A percentile compares a stretch with the other conserved stretches of the same genome.
These are phyloP conservation scores for Gynandropsis gynandra DNA, from an alignment of 345 rosid genomes.

Conservation along the genomic window DNA sequence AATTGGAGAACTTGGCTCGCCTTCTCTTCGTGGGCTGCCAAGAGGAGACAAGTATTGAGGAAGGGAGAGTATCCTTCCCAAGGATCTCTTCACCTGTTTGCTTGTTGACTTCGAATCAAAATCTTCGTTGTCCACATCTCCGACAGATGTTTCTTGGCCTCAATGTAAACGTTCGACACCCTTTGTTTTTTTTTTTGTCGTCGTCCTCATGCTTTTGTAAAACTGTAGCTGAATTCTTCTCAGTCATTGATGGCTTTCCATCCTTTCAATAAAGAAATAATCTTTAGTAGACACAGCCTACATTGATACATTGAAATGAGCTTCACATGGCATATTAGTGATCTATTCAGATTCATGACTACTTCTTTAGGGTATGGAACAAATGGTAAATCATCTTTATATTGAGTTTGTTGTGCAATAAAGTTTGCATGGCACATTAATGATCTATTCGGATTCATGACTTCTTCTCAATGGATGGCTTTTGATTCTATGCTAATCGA, in stretches of 20 bases:
- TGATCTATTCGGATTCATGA: too few relatives aligned
- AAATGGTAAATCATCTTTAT: too few relatives aligned
- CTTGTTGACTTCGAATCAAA: constrained; percentile 31
- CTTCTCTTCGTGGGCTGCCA: constrained; percentile 42
- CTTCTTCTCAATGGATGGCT: too few relatives aligned
- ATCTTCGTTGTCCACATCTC: constrained; percentile 46
- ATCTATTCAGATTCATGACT: too few relatives aligned
- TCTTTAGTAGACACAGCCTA: constrained; percentile 63
- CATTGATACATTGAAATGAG: too few relatives aligned
- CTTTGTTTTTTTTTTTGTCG: constrained; percentile 29
- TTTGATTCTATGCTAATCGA: too few relatives aligned
- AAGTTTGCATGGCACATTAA: too few relatives aligned
- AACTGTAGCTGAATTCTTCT: constrained; percentile 29
- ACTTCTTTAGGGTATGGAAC: too few relatives aligned
- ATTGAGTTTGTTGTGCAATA: too few relatives aligned
- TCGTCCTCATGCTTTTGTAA: constrained; percentile 17
- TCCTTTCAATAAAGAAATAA: constrained; percentile 75
- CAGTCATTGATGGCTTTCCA: constrained; percentile 36
- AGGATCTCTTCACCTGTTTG: constrained; percentile 37
- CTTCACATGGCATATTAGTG: too few relatives aligned
- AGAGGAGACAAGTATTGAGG: constrained; percentile 56
- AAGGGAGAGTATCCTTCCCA: constrained; percentile 54
- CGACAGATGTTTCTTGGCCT: constrained; percentile 66
- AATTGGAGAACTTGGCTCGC: constrained; percentile 5
- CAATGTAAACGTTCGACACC: constrained; percentile 49